These are phyloP conservation scores for Arthrobotrys entomopaga DNA, from an alignment of 2,329 filamentous ascomycete genomes.

Conservation along the genomic window DNA sequence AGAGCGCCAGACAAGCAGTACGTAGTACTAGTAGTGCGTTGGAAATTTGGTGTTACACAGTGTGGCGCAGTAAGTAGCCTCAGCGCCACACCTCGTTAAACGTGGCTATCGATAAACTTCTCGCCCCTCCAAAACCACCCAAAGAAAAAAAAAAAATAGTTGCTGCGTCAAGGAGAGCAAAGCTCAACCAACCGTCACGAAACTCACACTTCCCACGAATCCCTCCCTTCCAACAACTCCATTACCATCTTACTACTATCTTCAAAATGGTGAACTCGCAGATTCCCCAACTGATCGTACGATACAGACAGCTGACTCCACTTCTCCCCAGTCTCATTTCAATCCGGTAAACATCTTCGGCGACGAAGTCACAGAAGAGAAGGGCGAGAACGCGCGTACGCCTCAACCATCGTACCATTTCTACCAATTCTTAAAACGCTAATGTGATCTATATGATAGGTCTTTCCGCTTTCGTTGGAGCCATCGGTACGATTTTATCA, in stretches of 20 bases:
- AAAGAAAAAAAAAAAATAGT: conserved; percentile 47
- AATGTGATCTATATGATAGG: conserved; percentile 49
- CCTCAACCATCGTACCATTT: neutral
- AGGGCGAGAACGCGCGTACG: conserved; percentile 93
- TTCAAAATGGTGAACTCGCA: conserved; percentile 31
- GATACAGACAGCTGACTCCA: conserved; percentile 11
- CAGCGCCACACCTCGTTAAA: conserved; percentile 27
- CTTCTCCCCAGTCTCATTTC: conserved; percentile 66
- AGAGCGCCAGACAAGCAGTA: too few relatives aligned
- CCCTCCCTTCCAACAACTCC: conserved; percentile 3
- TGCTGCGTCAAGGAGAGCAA: conserved; percentile 36
- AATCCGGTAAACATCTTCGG: conserved; percentile 98
- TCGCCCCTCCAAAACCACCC: conserved; percentile 50
- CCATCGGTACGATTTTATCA: conserved; percentile 68
- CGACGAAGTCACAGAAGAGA: conserved; percentile 95
- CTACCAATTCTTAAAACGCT: conserved; percentile 23
- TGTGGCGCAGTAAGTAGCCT: conserved; percentile 4
- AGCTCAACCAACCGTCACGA: conserved; percentile 21
- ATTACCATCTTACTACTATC: conserved; percentile 14
- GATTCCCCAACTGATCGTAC: too few relatives aligned
- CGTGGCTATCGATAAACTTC: conserved; percentile 54
- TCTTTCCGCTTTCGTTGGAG: conserved; percentile 95
- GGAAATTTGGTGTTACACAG: conserved; percentile 24
- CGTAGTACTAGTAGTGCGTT: too few relatives aligned
- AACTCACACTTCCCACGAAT: neutral